A percentile compares a stretch with the other conserved stretches of the same genome.
Evolutionary conservation across 352 stramenopile genomes (phyloP).

Genomic region (Phytophthora litchii): DNA sequence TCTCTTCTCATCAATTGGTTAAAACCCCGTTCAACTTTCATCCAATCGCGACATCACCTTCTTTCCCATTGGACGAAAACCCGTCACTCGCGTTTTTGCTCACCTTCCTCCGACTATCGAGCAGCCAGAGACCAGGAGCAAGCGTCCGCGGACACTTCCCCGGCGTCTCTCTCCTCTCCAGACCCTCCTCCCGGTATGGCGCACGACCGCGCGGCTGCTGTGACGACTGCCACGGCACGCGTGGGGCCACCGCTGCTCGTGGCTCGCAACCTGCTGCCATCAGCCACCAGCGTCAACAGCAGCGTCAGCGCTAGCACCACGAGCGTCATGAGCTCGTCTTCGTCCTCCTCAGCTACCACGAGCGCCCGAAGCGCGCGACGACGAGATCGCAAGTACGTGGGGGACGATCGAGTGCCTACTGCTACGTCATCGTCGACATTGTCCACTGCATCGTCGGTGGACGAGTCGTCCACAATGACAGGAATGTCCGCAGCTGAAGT

Average conservation of each 20-base stretch:
- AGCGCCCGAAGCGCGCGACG: constrained; percentile 10
- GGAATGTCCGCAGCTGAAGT: constrained; percentile 10
- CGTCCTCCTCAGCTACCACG: constrained; percentile 24
- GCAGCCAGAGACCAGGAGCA: constrained; percentile 1
- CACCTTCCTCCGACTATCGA: constrained; percentile 10
- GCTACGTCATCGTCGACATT: constrained; percentile 41
- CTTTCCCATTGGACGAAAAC: constrained; percentile 17
- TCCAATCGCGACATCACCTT: constrained; percentile 1
- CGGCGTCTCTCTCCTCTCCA: constrained; percentile 2
- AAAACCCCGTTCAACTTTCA: constrained; percentile 1
- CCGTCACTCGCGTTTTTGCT: constrained; percentile 7
- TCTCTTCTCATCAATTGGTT: constrained; percentile 8
- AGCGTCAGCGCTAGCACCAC: constrained; percentile 30
- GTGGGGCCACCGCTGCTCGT: constrained; percentile 30
- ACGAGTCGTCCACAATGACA: constrained; percentile 18
- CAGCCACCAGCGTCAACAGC: constrained; percentile 19
- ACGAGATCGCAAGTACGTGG: constrained; percentile 32
- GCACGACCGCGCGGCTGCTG: constrained; percentile 35
- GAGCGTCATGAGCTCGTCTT: constrained; percentile 31
- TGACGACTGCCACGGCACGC: constrained; percentile 20
- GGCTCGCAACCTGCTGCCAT: constrained; percentile 38
- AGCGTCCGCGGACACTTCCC: neutral
- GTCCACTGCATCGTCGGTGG: constrained; percentile 40
- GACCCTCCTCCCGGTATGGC: constrained; percentile 26
- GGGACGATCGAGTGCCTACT: constrained; percentile 32